These are phyloP conservation scores for Tarenaya hassleriana DNA, from an alignment of 345 rosid species.

Conservation along the genomic window DNA sequence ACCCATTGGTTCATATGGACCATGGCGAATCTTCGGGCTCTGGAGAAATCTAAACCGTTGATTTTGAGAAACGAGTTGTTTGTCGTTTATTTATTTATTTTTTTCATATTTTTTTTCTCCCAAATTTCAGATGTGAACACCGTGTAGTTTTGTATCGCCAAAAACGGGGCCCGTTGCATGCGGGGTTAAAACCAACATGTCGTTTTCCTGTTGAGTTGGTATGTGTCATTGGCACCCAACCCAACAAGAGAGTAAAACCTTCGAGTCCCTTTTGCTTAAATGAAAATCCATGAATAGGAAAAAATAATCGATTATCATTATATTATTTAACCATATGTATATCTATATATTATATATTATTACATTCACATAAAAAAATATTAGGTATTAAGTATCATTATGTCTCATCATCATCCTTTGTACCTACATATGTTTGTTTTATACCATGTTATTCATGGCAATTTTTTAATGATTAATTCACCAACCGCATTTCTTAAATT, in stretches of 20 bases:
- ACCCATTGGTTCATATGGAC: conserved; percentile 14
- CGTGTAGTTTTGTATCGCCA: conserved; percentile 26
- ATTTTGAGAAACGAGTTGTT: conserved; percentile 6
- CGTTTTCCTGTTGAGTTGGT: conserved; percentile 35
- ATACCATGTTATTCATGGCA: conserved; percentile 20
- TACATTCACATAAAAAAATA: conserved; percentile 7
- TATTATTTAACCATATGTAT: too few relatives aligned
- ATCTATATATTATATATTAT: too few relatives aligned
- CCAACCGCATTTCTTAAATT: conserved; percentile 34
- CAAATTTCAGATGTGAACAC: conserved; percentile 17
- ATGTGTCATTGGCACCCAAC: conserved; percentile 31
- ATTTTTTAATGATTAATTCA: conserved; percentile 26
- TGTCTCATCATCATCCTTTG: conserved; percentile 20
- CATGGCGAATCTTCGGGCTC: conserved; percentile 7
- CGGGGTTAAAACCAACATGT: conserved; percentile 28
- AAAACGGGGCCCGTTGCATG: conserved; percentile 28
- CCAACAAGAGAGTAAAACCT: conserved; percentile 31
- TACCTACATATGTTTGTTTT: not conserved
- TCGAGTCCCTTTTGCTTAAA: conserved; percentile 35
- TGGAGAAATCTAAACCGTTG: conserved; percentile 21
- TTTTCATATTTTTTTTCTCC: conserved; percentile 21
- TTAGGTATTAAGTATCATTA: conserved; percentile 11
- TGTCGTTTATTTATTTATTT: conserved; percentile 1
- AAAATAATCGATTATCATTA: too few relatives aligned
- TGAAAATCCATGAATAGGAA: conserved; percentile 12